Base-by-base conservation (phyloP, 176 grass and related monocot species). In the Paspalum notatum region DNA sequence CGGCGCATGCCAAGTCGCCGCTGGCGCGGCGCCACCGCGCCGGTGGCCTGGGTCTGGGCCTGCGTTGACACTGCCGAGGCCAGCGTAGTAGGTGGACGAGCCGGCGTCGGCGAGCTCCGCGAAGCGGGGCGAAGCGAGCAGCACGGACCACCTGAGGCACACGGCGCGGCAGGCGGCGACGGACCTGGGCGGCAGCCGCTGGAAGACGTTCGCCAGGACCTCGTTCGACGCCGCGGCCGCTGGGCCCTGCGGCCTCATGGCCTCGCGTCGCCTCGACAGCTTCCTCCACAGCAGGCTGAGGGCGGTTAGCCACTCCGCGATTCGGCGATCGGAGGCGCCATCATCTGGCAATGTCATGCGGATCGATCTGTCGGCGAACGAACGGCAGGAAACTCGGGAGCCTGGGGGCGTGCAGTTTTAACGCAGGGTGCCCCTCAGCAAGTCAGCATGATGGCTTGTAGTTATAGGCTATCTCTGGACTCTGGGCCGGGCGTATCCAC, bases 101-200 rank as follows among this genome's bases (percentile, higher is more conserved):
- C 40, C 64, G 40, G 4, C 62, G 7, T 6, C 1, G 64, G 40
- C 40, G 40, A 67, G 64, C 4, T 5, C 4, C 40, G 39, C 20
- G 18, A 67, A 18, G 1, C 9, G 17, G 3, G 40, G 40, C 3
- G 40, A 67, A 41, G 64, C 21, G 64, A 67, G 64, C 40, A 67
- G 40, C 64, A 12, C 64, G 40, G 40, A 44, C 64, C 64, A 67
- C 18, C 10, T 42, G 64, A 42, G 64, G 64, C 64, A 67, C 64
- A 67, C 64, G 64, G 40, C 64, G 10, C 64, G 39, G 64, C 64
- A 67, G 39, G 40, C 64, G 40, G 64, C 18, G 18, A 20, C 40
- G 40, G 40, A 12, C 40, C 2, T 67, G 9, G 64, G 64, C 40
- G 64, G 11, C 64, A 67, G 64, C 40, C 20, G 39, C 64, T 7